Evolutionary conservation across 768 basidiomycete species (phyloP), one percentile per base, ranked within the genome.

Genomic region (Obba rivulosa): DNA sequence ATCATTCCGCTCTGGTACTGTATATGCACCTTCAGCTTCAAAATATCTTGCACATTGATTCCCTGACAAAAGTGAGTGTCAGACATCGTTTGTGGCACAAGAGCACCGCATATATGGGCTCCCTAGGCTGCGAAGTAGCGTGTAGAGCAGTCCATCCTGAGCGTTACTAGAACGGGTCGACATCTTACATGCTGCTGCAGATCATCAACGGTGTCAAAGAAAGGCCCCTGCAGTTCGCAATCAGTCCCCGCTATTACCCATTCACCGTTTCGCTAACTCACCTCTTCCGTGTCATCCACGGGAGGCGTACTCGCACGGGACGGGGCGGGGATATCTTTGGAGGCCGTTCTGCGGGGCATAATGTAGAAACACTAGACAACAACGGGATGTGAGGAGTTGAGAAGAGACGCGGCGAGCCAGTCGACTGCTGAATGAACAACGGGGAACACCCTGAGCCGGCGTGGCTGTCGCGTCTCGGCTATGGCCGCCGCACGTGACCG

Each of bases 21-120:
- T 35, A 66, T 61, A 11, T 17, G 2, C 54, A 83, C 89, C 69
- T 96, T 96, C 53, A 97, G 80, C 68, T 97, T 97, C 43, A 86
- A 65, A 48, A 97, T 96, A 62, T 97, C 94, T 72, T 95, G 92
- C 22, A 92, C 83, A 55, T 93, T 95, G 65, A 95, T 94, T 13
- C 93, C 92, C 92, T 95, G 56, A 7, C 8, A 35, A 22, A 46
- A 28, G 39, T 39, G 3, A 1, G 21, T 38, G 36, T 17, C 49
- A 38, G 36, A 46, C 22, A 50, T 11, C 24, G 18, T 2, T 38
- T 18, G 18, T 45, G 39, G 25, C 43, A 45, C 25, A 18, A 31
- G 21, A 18, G 41, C 22, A 45, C 22, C 47, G 20, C 38, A 48
- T 38, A 45, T 17, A 50, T 34, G 17, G 18, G 23, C 3, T 7